Percentiles rank a stretch among this genome's conserved stretches.
phyloP scores from a whole-genome alignment of 306 rosid species.

The Fagus sylvatica region DNA sequence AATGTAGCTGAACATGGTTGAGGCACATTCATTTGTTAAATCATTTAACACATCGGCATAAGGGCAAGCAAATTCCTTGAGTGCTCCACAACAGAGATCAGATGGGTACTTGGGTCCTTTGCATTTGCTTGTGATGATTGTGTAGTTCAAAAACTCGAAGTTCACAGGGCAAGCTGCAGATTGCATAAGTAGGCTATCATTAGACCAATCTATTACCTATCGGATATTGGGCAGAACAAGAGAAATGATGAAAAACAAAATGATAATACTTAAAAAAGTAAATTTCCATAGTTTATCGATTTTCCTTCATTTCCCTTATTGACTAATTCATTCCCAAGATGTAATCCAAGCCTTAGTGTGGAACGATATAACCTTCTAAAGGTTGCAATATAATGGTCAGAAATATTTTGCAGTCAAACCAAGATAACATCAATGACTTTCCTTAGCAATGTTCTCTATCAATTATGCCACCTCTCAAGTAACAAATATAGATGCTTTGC shows the following conservation, averaged over 20 bases:
- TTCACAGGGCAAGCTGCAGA: slow-evolving; percentile 89
- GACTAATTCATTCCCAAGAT: not conserved
- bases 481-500: not conserved
- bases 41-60: slow-evolving; percentile 62
- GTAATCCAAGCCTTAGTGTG: not conserved
- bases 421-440: not conserved
- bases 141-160: slow-evolving; percentile 84
- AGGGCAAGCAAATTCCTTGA: slow-evolving; percentile 88
- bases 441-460: not conserved
- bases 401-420: not conserved
- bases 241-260: not conserved
- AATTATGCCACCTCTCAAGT: not conserved
- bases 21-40: slow-evolving; percentile 71
- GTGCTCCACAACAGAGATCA: slow-evolving; percentile 51
- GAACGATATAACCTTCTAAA: not conserved
- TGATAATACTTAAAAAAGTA: not conserved
- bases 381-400: not conserved
- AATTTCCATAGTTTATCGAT: not conserved
- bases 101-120: slow-evolving; percentile 80
- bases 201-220: not conserved
- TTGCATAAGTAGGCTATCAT: slow-evolving; percentile 15
- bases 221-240: not conserved
- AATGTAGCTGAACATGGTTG: slow-evolving; percentile 96
- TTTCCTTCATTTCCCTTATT: not conserved
- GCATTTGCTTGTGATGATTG: slow-evolving; percentile 81